Base-by-base conservation (phyloP, 495 filamentous ascomycete species). In the Penicillium ucsense region DNA sequence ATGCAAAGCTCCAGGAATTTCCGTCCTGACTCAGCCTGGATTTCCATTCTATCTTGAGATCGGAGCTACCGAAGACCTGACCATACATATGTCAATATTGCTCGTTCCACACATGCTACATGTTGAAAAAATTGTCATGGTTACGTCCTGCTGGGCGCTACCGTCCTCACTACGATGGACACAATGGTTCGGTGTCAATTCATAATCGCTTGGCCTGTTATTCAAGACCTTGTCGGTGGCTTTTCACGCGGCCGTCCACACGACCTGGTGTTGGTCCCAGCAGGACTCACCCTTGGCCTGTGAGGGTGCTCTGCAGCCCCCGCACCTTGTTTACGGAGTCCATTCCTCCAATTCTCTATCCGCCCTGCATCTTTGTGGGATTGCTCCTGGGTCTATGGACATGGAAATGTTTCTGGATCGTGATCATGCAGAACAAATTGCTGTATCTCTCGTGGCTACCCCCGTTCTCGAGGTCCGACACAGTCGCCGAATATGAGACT, bases 321-420 rank as follows among this genome's bases (percentile, higher is more conserved):
- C 43, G 59, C 31, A 38, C 47, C 2, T 38, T 63, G 4, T 48
- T 54, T 10, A 64, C 57, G 1, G 43, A 31, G 2, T 37, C 58
- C 51, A 67, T 88, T 12, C 74, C 80, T 3, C 55, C 76, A 5
- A 46, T 77, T 11, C 62, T 88, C 8, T 53, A 84, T 4, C 83
- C 84, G 5, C 87, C 87, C 0, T 57, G 71, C 4, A 70, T 88
- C 41, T 90, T 88, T 55, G 54, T 67, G 6, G 82, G 84, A 6
- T 67, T 94, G 8, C 62, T 86, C 2, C 48, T 87, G 6, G 67
- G 73, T 4, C 71, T 89, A 8, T 90, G 84, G 82, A 73, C 74
- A 0, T 89, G 83, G 76, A 90, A 92, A 67, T 89, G 85, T 52
- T 59, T 83, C 45, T 86, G 89, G 84, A 79, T 90, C 65, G 72